These are phyloP conservation scores for Blastocystis sp. DNA, from an alignment of 352 stramenopile genomes.

Conservation along the genomic window DNA sequence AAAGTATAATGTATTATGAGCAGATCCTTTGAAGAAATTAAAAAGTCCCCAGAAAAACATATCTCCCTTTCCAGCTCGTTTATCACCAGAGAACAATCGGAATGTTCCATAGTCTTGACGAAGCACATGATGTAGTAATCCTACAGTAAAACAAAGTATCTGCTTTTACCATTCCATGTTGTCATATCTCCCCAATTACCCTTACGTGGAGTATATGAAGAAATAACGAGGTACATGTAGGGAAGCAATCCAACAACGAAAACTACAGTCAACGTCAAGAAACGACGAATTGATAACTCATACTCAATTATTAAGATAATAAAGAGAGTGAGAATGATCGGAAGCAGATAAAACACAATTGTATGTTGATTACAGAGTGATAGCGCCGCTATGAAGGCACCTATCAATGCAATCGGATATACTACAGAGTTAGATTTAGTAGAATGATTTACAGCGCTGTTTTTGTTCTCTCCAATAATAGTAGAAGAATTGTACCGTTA, in stretches of 20 bases:
- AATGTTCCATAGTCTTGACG: slow-evolving; percentile 64
- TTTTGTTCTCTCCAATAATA: slow-evolving; percentile 49
- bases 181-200: slow-evolving; percentile 33
- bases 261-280: not conserved
- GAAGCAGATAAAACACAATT: slow-evolving; percentile 57
- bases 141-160: not conserved
- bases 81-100: slow-evolving; percentile 47
- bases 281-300: not conserved
- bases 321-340: slow-evolving; percentile 53
- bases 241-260: slow-evolving; percentile 12
- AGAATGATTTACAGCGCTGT: not conserved
- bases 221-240: slow-evolving; percentile 41
- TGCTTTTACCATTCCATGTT: not conserved
- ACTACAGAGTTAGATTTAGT: slow-evolving; percentile 4
- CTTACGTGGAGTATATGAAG: slow-evolving; percentile 18
- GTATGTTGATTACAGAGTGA: slow-evolving; percentile 66
- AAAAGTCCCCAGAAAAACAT: slow-evolving; percentile 48
- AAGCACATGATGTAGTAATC: slow-evolving; percentile 41
- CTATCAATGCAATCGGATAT: slow-evolving; percentile 21
- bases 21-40: not conserved
- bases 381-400: slow-evolving; percentile 13
- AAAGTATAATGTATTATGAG: not conserved
- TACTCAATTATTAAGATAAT: not conserved
- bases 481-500: slow-evolving; percentile 48
- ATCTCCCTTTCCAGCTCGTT: not conserved